phyloP scores from a whole-genome alignment of 2,329 filamentous ascomycete genomes.

The Exophiala bonariae region DNA sequence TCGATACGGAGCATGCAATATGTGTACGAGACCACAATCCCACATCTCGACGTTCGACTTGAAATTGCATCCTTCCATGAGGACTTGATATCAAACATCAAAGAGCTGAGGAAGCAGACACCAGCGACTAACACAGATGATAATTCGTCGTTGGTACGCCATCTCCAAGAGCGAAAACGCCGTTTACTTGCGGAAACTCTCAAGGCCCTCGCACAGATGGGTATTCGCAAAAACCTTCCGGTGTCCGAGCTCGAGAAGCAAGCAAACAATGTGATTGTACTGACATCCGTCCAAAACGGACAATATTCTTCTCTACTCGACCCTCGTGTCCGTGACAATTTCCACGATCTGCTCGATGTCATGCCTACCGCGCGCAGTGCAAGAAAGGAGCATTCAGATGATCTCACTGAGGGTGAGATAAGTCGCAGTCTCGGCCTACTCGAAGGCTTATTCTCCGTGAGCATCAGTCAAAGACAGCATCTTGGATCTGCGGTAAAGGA shows the following conservation, averaged over 20 bases:
- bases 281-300: conserved; percentile 50
- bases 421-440: conserved; percentile 77
- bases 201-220: conserved; percentile 82
- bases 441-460: conserved; percentile 73
- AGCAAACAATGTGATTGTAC: conserved; percentile 66
- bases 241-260: conserved; percentile 73
- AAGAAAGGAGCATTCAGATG: conserved; percentile 74
- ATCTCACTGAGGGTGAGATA: conserved; percentile 79
- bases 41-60: conserved; percentile 56
- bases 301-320: conserved; percentile 36
- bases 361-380: conserved; percentile 67
- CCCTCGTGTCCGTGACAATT: conserved; percentile 65
- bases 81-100: conserved; percentile 66
- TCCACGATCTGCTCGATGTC: conserved; percentile 76
- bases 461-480: conserved; percentile 40
- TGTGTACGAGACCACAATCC: conserved; percentile 55
- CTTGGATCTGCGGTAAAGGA: conserved; percentile 35
- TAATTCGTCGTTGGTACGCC: conserved; percentile 79
- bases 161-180: conserved; percentile 86
- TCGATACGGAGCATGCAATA: conserved; percentile 75
- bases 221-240: conserved; percentile 78
- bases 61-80: conserved; percentile 68
- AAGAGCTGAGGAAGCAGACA: conserved; percentile 78
- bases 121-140: conserved; percentile 80
- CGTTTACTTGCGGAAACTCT: conserved; percentile 88